phyloP scores from a whole-genome alignment of 2,329 filamentous ascomycete genomes.

The Amesomyces nigricolor region DNA sequence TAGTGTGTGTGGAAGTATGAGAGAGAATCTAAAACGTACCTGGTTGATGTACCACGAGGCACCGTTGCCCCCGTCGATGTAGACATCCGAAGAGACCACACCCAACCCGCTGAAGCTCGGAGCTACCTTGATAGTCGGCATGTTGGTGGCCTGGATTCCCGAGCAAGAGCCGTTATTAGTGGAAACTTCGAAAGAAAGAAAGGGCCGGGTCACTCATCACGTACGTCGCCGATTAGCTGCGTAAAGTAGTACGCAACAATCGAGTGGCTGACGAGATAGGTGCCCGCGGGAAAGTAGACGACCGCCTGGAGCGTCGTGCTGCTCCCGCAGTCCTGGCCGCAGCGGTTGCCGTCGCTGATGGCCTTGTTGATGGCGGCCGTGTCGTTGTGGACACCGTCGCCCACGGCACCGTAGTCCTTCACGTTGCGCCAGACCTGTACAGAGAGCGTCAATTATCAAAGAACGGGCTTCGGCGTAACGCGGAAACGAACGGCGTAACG shows the following conservation, averaged over 20 bases:
- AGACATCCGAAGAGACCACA: slow-evolving; percentile 5
- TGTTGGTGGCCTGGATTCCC: no score
- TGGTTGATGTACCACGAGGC: not conserved
- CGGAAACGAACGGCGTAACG: no score
- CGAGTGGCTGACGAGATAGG: slow-evolving; percentile 65
- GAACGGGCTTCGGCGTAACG: no score
- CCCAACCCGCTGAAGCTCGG: not conserved
- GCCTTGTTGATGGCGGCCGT: slow-evolving; percentile 82
- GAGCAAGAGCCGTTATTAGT: no score
- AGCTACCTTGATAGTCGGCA: no score
- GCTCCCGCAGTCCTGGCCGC: slow-evolving; percentile 51
- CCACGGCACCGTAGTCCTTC: slow-evolving; percentile 66
- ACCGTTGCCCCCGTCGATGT: not conserved
- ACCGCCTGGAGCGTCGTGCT: slow-evolving; percentile 85
- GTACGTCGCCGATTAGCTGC: slow-evolving; percentile 79
- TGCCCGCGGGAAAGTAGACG: slow-evolving; percentile 87
- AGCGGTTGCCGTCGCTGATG: slow-evolving; percentile 69
- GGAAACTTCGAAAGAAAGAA: slow-evolving; percentile 34
- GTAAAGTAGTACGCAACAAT: slow-evolving; percentile 84
- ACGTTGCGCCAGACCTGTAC: slow-evolving; percentile 75
- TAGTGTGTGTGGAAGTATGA: no score
- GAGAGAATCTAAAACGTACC: no score
- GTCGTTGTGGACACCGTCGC: slow-evolving; percentile 68
- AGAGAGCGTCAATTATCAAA: no score
- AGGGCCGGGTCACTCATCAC: slow-evolving; percentile 69